phyloP scores from a whole-genome alignment of 352 stramenopile species.

The Globisporangium ultimum region DNA sequence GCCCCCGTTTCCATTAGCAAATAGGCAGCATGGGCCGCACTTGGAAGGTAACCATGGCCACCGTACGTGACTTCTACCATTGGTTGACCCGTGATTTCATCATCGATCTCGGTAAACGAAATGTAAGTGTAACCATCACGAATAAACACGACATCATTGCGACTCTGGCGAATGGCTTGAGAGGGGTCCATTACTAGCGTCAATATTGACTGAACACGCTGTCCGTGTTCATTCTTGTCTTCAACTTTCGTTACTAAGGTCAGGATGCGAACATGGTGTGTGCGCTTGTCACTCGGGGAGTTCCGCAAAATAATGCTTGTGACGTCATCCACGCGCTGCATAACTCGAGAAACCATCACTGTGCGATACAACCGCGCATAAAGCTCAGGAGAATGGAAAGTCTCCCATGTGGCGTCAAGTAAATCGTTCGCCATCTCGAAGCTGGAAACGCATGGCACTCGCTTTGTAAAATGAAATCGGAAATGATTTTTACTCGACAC shows the following conservation, averaged over 20 bases:
- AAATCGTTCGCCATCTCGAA: slow-evolving; percentile 17
- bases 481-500: slow-evolving; percentile 24
- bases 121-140: slow-evolving; percentile 42
- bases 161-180: slow-evolving; percentile 22
- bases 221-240: slow-evolving; percentile 24
- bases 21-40: slow-evolving; percentile 33
- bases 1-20: slow-evolving; percentile 36
- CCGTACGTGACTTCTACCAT: slow-evolving; percentile 46
- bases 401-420: slow-evolving; percentile 23
- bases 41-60: slow-evolving; percentile 29
- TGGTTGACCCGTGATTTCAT: slow-evolving; percentile 2
- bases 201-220: slow-evolving; percentile 26
- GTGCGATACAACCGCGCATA: slow-evolving; percentile 39
- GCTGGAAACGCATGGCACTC: slow-evolving; percentile 21
- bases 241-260: slow-evolving; percentile 37
- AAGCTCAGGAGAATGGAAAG: slow-evolving; percentile 31
- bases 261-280: slow-evolving; percentile 27
- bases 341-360: slow-evolving; percentile 27
- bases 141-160: slow-evolving; percentile 35
- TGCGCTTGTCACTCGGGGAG: slow-evolving; percentile 28
- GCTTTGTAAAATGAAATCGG: slow-evolving; percentile 43
- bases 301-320: slow-evolving; percentile 40
- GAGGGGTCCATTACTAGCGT: slow-evolving; percentile 28
- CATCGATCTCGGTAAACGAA: slow-evolving; percentile 19
- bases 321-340: slow-evolving; percentile 34